Evolutionary conservation across 2,329 filamentous ascomycete species (phyloP), one percentile per base, ranked within the genome.

Genomic region (Paracoccidioides lutzii): DNA sequence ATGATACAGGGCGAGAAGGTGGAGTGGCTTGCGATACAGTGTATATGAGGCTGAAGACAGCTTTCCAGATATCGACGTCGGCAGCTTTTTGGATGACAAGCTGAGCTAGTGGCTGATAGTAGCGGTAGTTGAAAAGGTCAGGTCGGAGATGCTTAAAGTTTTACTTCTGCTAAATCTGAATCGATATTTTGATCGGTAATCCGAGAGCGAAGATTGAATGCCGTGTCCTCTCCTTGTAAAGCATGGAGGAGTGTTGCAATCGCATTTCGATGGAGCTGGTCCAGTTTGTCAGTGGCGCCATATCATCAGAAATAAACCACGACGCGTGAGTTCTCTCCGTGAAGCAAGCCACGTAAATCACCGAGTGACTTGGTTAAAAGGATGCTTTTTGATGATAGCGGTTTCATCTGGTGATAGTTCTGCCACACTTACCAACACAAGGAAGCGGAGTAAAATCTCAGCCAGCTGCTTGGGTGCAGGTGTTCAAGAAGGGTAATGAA

Each of bases 41-140:
- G 49, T 30, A 37, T 35, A 58, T 43, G 37, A 56, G 40, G 12
- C 56, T 45, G 33, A 52, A 35, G 41, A 58, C 40, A 22, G 50
- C 56, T 35, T 50, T 50, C 54, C 56, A 58, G 53, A 58, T 58
- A 10, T 56, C 56, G 38, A 45, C 22, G 37, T 56, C 54, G 10
- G 38, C 32, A 10, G 56, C 54, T 32, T 56, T 58, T 43, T 37
- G 45, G 41, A 55, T 51, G 7, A 55, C 56, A 10, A 52, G 56
- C 28, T 56, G 35, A 10, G 32, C 42, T 22, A 58, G 56, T 14
- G 33, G 14, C 38, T 38, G 56, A 50, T 55, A 55, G 33, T 55
- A 41, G 30, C 33, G 42, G 48, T 55, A 55, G 33, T 44, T 35
- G 54, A 55, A 55, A 41, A 32, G 33, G 35, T 22, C 54, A 32